Evolutionary conservation across 352 stramenopile genomes (phyloP), one percentile per base, ranked within the genome.

Genomic region (Pythium brachiatum): DNA sequence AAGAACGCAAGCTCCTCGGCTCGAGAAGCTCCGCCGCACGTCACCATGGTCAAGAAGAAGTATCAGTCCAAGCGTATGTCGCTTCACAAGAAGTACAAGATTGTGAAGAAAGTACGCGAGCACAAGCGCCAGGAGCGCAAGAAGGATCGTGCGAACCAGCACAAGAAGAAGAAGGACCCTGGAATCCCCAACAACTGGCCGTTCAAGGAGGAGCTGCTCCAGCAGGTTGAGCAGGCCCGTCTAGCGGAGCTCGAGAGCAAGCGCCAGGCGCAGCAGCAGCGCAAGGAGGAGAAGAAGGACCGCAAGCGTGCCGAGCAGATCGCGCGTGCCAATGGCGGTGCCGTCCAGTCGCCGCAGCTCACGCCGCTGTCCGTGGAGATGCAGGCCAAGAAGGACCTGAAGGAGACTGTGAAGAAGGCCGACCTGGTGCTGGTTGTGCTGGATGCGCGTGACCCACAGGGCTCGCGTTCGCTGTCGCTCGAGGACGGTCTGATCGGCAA

Each of bases 51-150:
- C 29, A 99, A 99, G 79, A 99, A 99, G 82, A 99, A 99, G 87
- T 92, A 92, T 62, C 98, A 99, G 79, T 98, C 91, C 26, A 99
- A 99, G 76, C 86, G 97, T 47, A 86, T 94, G 57, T 96, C 97
- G 51, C 87, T 99, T 51, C 97, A 99, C 79, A 97, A 99, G 86
- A 99, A 99, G 81, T 99, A 99, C 86, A 99, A 99, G 77, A 96
- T 97, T 70, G 78, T 86, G 41, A 86, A 84, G 64, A 95, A 94
- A 70, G 85, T 94, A 73, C 79, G 80, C 57, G 95, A 99, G 79
- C 97, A 98, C 69, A 90, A 98, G 71, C 89, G 96, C 27, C 90
- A 97, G 75, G 85, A 97, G 65, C 91, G 93, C 50, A 98, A 99
- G 78, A 80, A 96, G 60, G 90, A 94, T 29, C 93, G 91, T 44